phyloP scores from a whole-genome alignment of 2,329 filamentous ascomycete genomes.

The Pseudocercospora fuligena region DNA sequence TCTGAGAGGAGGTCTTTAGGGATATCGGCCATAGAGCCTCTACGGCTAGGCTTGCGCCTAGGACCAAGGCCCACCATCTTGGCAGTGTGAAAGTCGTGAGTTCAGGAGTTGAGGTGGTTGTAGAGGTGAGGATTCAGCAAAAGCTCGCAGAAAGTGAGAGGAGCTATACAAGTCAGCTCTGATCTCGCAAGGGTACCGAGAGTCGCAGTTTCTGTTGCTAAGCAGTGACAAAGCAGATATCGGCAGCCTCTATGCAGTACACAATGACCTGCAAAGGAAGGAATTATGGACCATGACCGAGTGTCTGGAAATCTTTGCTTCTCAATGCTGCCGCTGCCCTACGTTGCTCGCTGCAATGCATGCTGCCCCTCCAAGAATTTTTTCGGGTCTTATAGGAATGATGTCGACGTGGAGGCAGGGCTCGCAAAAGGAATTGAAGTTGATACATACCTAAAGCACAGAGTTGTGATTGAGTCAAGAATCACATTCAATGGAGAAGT shows the following conservation, averaged over 20 bases:
- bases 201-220: constrained; percentile 13
- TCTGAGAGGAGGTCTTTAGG: constrained; percentile 81
- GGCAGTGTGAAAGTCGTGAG: constrained; percentile 24
- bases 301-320: too few relatives aligned
- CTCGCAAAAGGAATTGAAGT: too few relatives aligned
- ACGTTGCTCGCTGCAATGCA: too few relatives aligned
- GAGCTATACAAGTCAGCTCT: background rate
- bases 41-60: constrained; percentile 69
- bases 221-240: constrained; percentile 19
- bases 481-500: too few relatives aligned
- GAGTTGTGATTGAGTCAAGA: too few relatives aligned
- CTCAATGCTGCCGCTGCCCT: too few relatives aligned
- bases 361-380: too few relatives aligned
- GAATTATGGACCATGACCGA: background rate
- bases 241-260: background rate
- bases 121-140: constrained; percentile 4
- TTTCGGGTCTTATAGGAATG: too few relatives aligned
- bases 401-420: too few relatives aligned
- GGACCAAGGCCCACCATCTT: constrained; percentile 69
- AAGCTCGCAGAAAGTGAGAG: constrained; percentile 2
- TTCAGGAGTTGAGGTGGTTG: background rate
- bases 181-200: constrained; percentile 1
- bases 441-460: too few relatives aligned
- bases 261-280: background rate
- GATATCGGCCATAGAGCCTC: constrained; percentile 88